These are phyloP conservation scores for Talaromyces amestolkiae DNA, from an alignment of 2,329 filamentous ascomycete genomes.

Conservation along the genomic window DNA sequence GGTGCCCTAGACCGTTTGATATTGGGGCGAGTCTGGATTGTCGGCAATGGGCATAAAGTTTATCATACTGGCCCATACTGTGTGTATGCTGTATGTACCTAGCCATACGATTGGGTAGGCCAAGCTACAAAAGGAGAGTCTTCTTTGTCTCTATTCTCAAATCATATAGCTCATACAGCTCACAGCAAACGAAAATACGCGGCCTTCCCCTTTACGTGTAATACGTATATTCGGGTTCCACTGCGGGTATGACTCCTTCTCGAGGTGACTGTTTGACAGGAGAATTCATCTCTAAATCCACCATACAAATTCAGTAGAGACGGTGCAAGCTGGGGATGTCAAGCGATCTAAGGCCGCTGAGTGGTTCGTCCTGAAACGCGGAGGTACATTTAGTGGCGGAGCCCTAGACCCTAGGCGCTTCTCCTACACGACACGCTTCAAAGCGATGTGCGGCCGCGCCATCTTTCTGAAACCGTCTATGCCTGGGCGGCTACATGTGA, in stretches of 20 bases:
- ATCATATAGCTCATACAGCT: background rate
- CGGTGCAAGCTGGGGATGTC: background rate
- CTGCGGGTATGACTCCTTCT: background rate
- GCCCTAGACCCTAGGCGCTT: background rate
- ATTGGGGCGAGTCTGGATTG: background rate
- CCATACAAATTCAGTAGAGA: background rate
- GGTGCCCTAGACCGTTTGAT: slow-evolving; percentile 10
- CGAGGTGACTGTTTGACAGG: background rate
- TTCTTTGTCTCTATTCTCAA: background rate
- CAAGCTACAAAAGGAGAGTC: background rate
- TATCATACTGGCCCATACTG: background rate
- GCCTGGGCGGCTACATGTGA: background rate
- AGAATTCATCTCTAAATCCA: background rate
- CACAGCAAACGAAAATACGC: background rate
- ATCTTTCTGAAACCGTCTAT: slow-evolving; percentile 10
- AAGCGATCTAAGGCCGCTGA: background rate
- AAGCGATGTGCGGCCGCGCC: slow-evolving; percentile 7
- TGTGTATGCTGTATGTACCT: background rate
- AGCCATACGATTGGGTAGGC: background rate
- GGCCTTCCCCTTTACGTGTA: slow-evolving; percentile 9
- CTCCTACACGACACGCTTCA: slow-evolving; percentile 15
- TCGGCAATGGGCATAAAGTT: background rate
- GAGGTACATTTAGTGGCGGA: background rate
- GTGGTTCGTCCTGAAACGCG: slow-evolving; percentile 11
- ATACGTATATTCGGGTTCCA: background rate